Evolutionary conservation across 176 grass and related monocot species (phyloP), one percentile per base, ranked within the genome.

Genomic region (Raddia guianensis): DNA sequence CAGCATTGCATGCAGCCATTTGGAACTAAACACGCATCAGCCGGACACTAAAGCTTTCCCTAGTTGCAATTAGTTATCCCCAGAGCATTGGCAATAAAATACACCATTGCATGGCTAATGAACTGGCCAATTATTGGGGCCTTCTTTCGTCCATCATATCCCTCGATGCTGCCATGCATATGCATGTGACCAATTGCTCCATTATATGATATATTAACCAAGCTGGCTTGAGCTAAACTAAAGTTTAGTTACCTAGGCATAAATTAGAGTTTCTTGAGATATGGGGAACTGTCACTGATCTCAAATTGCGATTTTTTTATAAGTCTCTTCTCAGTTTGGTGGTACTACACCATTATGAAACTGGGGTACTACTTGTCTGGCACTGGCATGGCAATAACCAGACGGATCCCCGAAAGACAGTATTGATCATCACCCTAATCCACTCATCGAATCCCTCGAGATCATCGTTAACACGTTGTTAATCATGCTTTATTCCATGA

Each of bases 81-180:
- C 18, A 35, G 56, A 71, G 47, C 34, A 45, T 61, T 55, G 68
- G 51, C 18, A 60, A 79, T 68, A 73, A 68, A 50, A 48, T 33
- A 67, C 12, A 32, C 8, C 35, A 70, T 49, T 66, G 58, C 60
- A 75, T 49, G 72, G 43, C 68, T 35, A 71, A 58, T 53, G 27
- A 9, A 18, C 20, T 11, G 27, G 2, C 33, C 72, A 85, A 89
- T 85, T 85, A 89, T 89, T 85, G 82, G 72, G 64, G 19, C 70
- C 54, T 76, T 75, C 74, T 76, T 75, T 74, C 49, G 33, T 61
- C 27, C 69, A 86, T 73, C 57, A 27, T 27, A 27, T 27, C 27
- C 27, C 27, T 27, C 27, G 27, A 27, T 27, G 27, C 27, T 27
- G 27, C 27, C 68, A 73, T 82, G 8, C 43, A 78, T 69, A 82